Evolutionary conservation across 306 rosid species (phyloP).

Genomic region (Medicago ruthenica): DNA sequence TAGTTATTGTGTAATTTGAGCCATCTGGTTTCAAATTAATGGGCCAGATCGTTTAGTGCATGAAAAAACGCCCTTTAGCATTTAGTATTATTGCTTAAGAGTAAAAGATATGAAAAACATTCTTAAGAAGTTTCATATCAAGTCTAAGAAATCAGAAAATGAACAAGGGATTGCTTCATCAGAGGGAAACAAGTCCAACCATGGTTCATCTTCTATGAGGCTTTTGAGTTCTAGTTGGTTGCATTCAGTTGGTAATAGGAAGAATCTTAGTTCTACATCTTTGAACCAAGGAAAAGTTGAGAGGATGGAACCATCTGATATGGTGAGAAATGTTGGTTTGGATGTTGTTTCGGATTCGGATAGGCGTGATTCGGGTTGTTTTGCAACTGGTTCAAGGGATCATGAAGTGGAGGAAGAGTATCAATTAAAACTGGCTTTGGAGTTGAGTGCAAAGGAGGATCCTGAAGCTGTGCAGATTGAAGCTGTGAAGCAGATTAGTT

Average conservation of each 20-base stretch:
- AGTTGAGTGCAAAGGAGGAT: slow-evolving; percentile 96
- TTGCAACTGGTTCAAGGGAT: slow-evolving; percentile 62
- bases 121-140: slow-evolving; percentile 84
- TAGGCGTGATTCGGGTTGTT: slow-evolving; percentile 67
- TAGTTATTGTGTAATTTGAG: not conserved
- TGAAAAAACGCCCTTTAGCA: slow-evolving; percentile 53
- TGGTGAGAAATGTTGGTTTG: slow-evolving; percentile 60
- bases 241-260: slow-evolving; percentile 70
- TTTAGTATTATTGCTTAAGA: no score
- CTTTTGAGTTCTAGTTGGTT: slow-evolving; percentile 62
- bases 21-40: not conserved
- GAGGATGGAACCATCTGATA: slow-evolving; percentile 64
- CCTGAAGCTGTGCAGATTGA: slow-evolving; percentile 99
- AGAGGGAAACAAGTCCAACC: slow-evolving; percentile 59
- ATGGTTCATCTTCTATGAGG: slow-evolving; percentile 63
- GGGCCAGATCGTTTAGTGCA: not conserved
- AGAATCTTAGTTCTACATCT: slow-evolving; percentile 59
- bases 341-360: slow-evolving; percentile 64
- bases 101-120: slow-evolving; percentile 82
- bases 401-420: slow-evolving; percentile 90
- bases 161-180: slow-evolving; percentile 74
- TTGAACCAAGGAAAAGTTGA: slow-evolving; percentile 54
- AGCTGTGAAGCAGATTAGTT: slow-evolving; percentile 96
- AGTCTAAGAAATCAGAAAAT: slow-evolving; percentile 72
- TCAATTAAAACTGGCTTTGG: slow-evolving; percentile 90